These are phyloP conservation scores for Coemansia sp. DNA, from an alignment of 192 early-diverging fungal species.

Conservation along the genomic window DNA sequence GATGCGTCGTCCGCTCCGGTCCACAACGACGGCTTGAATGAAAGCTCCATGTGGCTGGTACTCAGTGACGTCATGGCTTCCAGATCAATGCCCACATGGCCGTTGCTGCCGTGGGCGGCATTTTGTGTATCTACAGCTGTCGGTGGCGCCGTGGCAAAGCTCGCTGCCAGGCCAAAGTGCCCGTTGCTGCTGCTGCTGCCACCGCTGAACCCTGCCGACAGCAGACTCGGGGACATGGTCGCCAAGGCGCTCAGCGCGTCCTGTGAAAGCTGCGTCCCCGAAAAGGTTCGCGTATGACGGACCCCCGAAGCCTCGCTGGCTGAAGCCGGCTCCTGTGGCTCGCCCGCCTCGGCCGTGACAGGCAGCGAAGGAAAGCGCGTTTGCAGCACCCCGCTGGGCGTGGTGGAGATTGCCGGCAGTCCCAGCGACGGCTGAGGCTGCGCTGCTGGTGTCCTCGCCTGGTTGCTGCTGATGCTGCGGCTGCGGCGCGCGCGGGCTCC, in stretches of 20 bases:
- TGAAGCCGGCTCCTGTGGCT: background rate
- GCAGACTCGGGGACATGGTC: conserved; percentile 12
- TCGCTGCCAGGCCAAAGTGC: conserved; percentile 1
- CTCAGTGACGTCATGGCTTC: conserved; percentile 46
- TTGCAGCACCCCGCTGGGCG: conserved; percentile 2
- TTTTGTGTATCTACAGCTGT: background rate
- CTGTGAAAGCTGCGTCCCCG: conserved; percentile 35
- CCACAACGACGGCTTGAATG: conserved; percentile 46
- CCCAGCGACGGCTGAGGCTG: conserved; percentile 7
- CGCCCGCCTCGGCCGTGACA: background rate
- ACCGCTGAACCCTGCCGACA: background rate
- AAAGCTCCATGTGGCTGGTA: conserved; percentile 23
- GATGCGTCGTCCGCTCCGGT: conserved; percentile 12
- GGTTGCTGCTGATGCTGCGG: conserved; percentile 24
- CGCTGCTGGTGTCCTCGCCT: background rate
- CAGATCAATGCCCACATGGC: conserved; percentile 23
- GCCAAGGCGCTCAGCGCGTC: conserved; percentile 23
- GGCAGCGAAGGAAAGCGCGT: conserved; percentile 7
- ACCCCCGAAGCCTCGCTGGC: background rate
- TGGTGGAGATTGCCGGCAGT: conserved; percentile 23
- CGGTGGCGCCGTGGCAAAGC: background rate
- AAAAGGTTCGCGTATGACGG: conserved; percentile 28
- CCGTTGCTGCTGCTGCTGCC: too few species aligned
- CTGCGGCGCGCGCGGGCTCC: conserved; percentile 17
- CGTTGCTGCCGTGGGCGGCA: conserved; percentile 3